Evolutionary conservation across 2,329 filamentous ascomycete species (phyloP).

Genomic region (Cylindrodendrum hubeiense): DNA sequence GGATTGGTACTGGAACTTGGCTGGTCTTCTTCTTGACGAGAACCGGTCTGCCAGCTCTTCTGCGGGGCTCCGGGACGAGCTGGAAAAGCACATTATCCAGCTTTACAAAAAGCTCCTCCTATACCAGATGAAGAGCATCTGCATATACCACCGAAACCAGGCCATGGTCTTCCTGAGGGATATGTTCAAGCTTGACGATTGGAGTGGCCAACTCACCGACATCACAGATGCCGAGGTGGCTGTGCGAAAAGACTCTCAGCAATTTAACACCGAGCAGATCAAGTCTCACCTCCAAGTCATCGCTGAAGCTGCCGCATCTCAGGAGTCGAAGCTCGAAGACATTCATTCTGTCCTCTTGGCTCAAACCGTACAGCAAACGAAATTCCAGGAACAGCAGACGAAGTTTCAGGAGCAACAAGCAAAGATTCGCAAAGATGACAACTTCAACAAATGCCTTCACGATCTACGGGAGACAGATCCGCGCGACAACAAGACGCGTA

Average conservation of each 20-base stretch:
- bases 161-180: conserved; percentile 45
- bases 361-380: not conserved
- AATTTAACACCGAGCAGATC: conserved; percentile 26
- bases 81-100: conserved; percentile 46
- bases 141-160: conserved; percentile 49
- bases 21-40: conserved; percentile 43
- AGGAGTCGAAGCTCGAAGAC: not conserved
- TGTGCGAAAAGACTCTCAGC: conserved; percentile 18
- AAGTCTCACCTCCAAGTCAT: conserved; percentile 18
- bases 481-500: not conserved
- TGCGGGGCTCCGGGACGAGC: conserved; percentile 27
- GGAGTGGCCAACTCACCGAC: conserved; percentile 45
- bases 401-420: conserved; percentile 2
- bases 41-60: conserved; percentile 29
- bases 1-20: conserved; percentile 53
- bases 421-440: not conserved
- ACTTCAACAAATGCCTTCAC: not conserved
- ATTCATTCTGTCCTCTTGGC: not conserved
- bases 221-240: conserved; percentile 45
- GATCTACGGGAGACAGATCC: conserved; percentile 4
- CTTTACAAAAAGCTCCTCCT: conserved; percentile 55
- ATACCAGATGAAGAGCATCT: conserved; percentile 57
- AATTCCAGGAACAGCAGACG: not conserved
- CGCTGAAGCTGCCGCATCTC: not conserved
- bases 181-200: conserved; percentile 50